Conservation (phyloP, 2,329 filamentous ascomycete species). For the Grosmannia huntii region DNA sequence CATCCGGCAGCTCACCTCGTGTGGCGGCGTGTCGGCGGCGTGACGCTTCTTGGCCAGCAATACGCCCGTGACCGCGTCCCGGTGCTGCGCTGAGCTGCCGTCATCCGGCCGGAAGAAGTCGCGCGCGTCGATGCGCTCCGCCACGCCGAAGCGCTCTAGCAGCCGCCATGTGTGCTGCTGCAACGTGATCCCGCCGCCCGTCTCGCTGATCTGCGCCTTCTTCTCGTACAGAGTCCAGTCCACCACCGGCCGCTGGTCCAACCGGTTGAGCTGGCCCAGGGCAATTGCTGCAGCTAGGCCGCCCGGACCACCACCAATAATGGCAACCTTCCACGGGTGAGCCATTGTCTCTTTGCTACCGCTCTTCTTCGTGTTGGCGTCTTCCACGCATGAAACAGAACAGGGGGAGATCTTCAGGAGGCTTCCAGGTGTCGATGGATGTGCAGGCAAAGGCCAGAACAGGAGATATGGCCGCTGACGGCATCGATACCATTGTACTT, state of each 20-base stretch:
- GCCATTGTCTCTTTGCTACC: background rate
- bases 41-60: conserved; percentile 14
- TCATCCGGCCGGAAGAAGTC: conserved; percentile 19
- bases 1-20: conserved; percentile 17
- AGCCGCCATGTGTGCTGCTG: conserved; percentile 23
- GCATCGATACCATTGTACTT: background rate
- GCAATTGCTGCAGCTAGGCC: conserved; percentile 9
- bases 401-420: background rate
- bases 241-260: conserved; percentile 17
- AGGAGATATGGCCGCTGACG: background rate
- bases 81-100: conserved; percentile 16
- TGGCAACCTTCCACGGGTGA: conserved; percentile 5
- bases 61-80: conserved; percentile 21
- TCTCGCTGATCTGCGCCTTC: conserved; percentile 19
- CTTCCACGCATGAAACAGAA: background rate
- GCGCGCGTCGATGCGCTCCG: conserved; percentile 18
- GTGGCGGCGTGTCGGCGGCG: conserved; percentile 13
- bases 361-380: background rate
- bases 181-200: conserved; percentile 23
- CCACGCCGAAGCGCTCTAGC: conserved; percentile 19
- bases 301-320: conserved; percentile 13
- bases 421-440: background rate
- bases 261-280: conserved; percentile 7
- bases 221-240: conserved; percentile 18
- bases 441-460: background rate